Evolutionary conservation across 1,284 basidiomycete genomes (phyloP), one percentile per base, ranked within the genome.

Genomic region (Pisolithus thermaeus): DNA sequence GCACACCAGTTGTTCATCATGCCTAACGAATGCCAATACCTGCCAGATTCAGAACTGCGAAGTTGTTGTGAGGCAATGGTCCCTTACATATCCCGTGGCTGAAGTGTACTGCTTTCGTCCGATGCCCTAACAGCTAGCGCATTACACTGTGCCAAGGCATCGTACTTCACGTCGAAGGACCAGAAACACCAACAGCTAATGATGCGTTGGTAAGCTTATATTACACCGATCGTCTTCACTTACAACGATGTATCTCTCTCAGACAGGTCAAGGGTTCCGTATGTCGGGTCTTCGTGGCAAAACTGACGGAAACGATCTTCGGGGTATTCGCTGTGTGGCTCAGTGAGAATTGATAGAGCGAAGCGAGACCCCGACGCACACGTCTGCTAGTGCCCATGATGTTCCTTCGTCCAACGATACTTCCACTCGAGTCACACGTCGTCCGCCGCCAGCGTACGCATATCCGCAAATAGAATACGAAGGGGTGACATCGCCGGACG

Each of bases 171-270:
- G 1, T 73, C 62, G 52, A 78, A 70, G 0, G 66, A 67, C 81
- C 81, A 87, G 66, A 86, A 84, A 57, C 79, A 81, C 84, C 84
- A 87, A 58, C 80, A 81, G 58, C 74, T 77, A n/a, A 25, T 2
- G 4, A 36, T 22, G 35, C 35, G 30, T 46, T 3, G n/a, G 44
- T n/a, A n/a, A 32, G 4, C 9, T 14, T 36, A 22, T 14, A 18
- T 46, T 14, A 6, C 11, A 7, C 8, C 11, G 18, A 27, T 14
- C 16, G 8, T 20, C 8, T 46, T 32, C 18, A 51, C 70, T 60
- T 46, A 72, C 70, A 78, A 80, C 56, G 73, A 80, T 43, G 75
- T 75, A 48, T 85, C 83, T 9, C 72, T 70, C 22, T 75, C 73
- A 1, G 74, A 75, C 36, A 81, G 57, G 55, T 81, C 78, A 27